Evolutionary conservation across 116 monocot genomes (phyloP).

Genomic region (Zostera marina): DNA sequence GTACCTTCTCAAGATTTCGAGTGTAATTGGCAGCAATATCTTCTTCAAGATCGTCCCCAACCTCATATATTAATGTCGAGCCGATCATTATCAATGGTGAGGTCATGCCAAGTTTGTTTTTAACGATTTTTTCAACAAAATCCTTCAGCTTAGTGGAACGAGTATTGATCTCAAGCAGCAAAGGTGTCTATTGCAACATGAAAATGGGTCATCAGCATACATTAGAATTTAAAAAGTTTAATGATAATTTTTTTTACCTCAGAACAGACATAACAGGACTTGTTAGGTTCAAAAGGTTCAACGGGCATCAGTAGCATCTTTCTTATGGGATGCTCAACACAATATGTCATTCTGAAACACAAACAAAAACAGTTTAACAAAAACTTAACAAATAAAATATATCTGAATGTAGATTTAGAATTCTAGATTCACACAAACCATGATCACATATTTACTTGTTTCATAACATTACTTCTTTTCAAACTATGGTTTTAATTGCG

Average conservation of each 20-base stretch:
- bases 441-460: too few species aligned
- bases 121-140: constrained; percentile 82
- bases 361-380: neutral
- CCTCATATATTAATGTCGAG: constrained; percentile 74
- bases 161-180: constrained; percentile 80
- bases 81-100: constrained; percentile 86
- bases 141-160: constrained; percentile 54
- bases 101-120: constrained; percentile 83
- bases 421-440: too few species aligned
- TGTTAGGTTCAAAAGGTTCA: constrained; percentile 94
- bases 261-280: constrained; percentile 94
- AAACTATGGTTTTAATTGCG: too few species aligned
- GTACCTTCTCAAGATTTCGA: constrained; percentile 79
- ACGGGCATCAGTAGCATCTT: constrained; percentile 99
- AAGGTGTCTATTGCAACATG: constrained; percentile 28
- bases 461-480: too few species aligned
- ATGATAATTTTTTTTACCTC: constrained; percentile 36
- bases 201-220: neutral
- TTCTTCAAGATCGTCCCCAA: constrained; percentile 88
- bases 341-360: constrained; percentile 88
- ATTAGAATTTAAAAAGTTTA: neutral
- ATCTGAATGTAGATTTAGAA: too few species aligned
- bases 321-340: constrained; percentile 85
- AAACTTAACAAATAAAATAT: neutral
- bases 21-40: constrained; percentile 81